Evolutionary conservation across 495 filamentous ascomycete species (phyloP), one percentile per base, ranked within the genome.

Genomic region (Pyrenula aspistea): DNA sequence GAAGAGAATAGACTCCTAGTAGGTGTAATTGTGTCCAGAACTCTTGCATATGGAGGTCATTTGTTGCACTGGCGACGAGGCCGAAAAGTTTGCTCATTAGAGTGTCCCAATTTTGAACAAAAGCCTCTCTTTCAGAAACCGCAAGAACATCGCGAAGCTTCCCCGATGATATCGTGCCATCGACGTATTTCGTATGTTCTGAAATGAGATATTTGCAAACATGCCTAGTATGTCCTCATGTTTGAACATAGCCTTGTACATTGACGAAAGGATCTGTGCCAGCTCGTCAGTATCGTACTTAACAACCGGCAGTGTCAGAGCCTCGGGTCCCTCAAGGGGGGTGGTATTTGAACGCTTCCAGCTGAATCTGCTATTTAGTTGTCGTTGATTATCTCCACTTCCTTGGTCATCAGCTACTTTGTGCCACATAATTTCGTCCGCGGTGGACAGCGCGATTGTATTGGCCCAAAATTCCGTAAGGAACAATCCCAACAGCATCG

Each of bases 391-490:
- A 42, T 42, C 31, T 42, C 15, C 31, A 42, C 15, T 42, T 42
- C 31, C 31, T 4, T 8, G 15, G 8, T 42, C 8, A 42, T 4
- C 15, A 15, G 31, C 31, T 4, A 42, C 31, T 15, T 42, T 42
- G 31, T 42, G 31, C 31, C 31, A 42, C 31, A 24, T 25, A n/a
- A 24, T 49, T 67, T 68, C 53, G 56, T 71, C 67, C 52, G 61
- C 53, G 3, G 53, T 58, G 0, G 75, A 68, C 2, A 59, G 54
- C 10, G 71, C 55, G 12, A 63, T 71, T 20, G 72, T 64, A 49
- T 76, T 75, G 4, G 78, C 77, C 71, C 73, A 78, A 57, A 73
- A 77, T 51, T 77, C 73, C 2, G 74, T 57, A 0, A 79, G 76
- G 0, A 63, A 56, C 10, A 84, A 55, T 11, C 72, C 77, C 3